phyloP scores from a whole-genome alignment of 2,329 filamentous ascomycete genomes.

The Colletotrichum lupini region DNA sequence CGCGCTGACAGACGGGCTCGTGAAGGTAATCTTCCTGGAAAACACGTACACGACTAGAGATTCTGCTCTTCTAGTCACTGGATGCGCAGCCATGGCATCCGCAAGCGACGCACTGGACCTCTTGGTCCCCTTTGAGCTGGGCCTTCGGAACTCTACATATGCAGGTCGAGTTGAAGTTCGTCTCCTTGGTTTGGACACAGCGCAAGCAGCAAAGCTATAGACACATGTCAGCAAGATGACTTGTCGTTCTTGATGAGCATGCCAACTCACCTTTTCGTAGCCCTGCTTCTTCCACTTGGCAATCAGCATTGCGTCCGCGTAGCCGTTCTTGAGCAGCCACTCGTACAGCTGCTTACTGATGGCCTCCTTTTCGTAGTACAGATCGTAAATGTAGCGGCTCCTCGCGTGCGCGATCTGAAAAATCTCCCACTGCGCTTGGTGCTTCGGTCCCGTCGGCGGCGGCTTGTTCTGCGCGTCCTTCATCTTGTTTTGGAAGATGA shows the following conservation, averaged over 20 bases:
- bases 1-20: neutral
- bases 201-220: slow-evolving; percentile 87
- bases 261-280: slow-evolving; percentile 84
- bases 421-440: slow-evolving; percentile 95
- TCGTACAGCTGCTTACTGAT: slow-evolving; percentile 94
- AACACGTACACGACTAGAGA: neutral
- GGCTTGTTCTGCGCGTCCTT: slow-evolving; percentile 94
- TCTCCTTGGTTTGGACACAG: slow-evolving; percentile 99
- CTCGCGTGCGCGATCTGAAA: slow-evolving; percentile 97
- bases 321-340: slow-evolving; percentile 95
- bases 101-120: slow-evolving; percentile 94
- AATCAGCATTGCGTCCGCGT: slow-evolving; percentile 94
- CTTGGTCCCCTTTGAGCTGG: slow-evolving; percentile 88
- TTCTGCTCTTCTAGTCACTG: slow-evolving; percentile 69
- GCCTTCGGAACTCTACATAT: slow-evolving; percentile 94
- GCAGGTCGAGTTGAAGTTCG: slow-evolving; percentile 97
- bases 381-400: slow-evolving; percentile 92
- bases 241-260: slow-evolving; percentile 35
- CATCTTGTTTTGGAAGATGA: slow-evolving; percentile 91
- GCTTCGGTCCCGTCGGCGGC: slow-evolving; percentile 80
- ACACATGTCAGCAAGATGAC: slow-evolving; percentile 31
- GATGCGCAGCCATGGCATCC: slow-evolving; percentile 93
- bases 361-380: slow-evolving; percentile 98
- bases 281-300: slow-evolving; percentile 99
- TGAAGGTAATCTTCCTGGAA: neutral